Evolutionary conservation across 805 yeast genomes (phyloP).

Genomic region (Wickerhamiella australiensis): DNA sequence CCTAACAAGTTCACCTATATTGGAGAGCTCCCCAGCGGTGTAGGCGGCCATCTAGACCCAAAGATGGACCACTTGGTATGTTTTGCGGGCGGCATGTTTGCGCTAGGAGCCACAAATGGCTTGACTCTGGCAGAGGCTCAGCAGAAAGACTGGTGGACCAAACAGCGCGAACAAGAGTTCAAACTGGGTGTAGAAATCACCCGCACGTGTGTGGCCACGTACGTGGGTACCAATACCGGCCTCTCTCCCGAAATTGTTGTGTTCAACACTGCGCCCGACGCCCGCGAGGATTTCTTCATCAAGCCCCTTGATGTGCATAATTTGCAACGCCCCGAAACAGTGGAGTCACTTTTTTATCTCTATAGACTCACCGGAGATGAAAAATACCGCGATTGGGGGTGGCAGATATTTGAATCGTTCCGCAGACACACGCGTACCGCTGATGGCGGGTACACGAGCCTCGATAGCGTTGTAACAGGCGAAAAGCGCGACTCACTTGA

Average conservation of each 20-base stretch:
- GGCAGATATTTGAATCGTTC: slow-evolving; percentile 35
- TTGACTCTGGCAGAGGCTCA: slow-evolving; percentile 27
- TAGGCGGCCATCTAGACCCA: slow-evolving; percentile 22
- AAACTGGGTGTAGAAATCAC: slow-evolving; percentile 32
- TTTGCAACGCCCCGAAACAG: slow-evolving; percentile 59
- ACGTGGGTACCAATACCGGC: slow-evolving; percentile 53
- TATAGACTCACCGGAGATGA: slow-evolving; percentile 50
- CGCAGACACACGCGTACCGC: slow-evolving; percentile 21
- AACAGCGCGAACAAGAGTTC: slow-evolving; percentile 33
- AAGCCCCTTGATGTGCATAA: slow-evolving; percentile 64
- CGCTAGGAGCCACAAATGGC: slow-evolving; percentile 32
- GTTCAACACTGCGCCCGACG: slow-evolving; percentile 46
- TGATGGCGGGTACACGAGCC: slow-evolving; percentile 30
- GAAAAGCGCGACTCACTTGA: slow-evolving; percentile 32
- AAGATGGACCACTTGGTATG: slow-evolving; percentile 39
- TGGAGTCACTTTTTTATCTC: slow-evolving; percentile 48
- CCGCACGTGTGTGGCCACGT: slow-evolving; percentile 31
- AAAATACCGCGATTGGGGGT: slow-evolving; percentile 45
- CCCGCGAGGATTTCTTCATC: slow-evolving; percentile 26
- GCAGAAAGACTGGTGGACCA: slow-evolving; percentile 22
- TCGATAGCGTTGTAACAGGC: slow-evolving; percentile 32
- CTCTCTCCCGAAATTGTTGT: slow-evolving; percentile 81
- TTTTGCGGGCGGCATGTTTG: slow-evolving; percentile 43
- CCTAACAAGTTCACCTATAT: slow-evolving; percentile 32
- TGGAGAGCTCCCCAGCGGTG: slow-evolving; percentile 18